phyloP scores from a whole-genome alignment of 2,329 filamentous ascomycete genomes.

The Apiospora malaysiana region DNA sequence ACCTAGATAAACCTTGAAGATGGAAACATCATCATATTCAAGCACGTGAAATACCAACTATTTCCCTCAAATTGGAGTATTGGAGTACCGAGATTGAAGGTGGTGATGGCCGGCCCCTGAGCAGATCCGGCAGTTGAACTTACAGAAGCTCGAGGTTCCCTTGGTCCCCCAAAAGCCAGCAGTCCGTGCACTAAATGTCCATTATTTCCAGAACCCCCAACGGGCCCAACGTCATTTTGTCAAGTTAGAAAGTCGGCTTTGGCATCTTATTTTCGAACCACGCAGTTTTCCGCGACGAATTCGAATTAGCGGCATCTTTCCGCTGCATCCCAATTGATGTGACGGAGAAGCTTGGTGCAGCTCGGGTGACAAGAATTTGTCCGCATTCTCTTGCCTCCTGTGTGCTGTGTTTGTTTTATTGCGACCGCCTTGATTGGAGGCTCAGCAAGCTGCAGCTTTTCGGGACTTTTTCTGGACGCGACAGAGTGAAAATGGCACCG shows the following conservation, averaged over 20 bases:
- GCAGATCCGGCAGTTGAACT: constrained; percentile 8
- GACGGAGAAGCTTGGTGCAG: background rate
- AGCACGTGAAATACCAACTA: background rate
- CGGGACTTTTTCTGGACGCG: background rate
- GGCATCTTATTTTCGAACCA: background rate
- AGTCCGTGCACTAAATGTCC: constrained; percentile 7
- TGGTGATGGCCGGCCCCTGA: background rate
- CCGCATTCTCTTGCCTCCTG: background rate
- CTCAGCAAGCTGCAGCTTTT: background rate
- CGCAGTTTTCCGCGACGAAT: background rate
- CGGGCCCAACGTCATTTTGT: background rate
- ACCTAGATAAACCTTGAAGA: background rate
- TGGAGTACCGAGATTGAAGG: constrained; percentile 1
- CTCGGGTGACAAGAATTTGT: background rate
- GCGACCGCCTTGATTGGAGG: background rate
- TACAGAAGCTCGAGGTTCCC: background rate
- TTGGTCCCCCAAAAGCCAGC: background rate
- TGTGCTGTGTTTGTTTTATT: background rate
- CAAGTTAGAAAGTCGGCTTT: background rate
- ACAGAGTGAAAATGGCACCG: constrained; percentile 34
- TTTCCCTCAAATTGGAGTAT: constrained; percentile 2
- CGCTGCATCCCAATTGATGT: background rate
- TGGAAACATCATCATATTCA: background rate
- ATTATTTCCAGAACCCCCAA: background rate
- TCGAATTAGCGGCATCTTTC: background rate